Conservation (phyloP, 2,329 filamentous ascomycete species). For the Sporothrix dimorphospora region DNA sequence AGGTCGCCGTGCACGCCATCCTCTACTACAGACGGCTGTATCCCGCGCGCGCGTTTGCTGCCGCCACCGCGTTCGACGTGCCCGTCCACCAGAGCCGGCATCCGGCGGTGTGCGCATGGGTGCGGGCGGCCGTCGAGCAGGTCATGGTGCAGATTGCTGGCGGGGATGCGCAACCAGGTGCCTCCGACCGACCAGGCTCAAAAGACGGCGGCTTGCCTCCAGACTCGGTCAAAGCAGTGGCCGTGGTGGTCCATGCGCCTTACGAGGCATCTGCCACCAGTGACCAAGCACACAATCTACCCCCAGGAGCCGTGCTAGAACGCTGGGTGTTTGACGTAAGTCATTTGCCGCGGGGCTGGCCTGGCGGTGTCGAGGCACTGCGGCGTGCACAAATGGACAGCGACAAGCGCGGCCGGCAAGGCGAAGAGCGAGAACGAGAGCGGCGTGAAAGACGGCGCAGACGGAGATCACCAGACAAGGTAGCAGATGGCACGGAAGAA, state of each 20-base stretch:
- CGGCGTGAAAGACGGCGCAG: slow-evolving; percentile 13
- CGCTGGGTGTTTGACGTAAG: slow-evolving; percentile 64
- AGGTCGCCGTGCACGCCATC: slow-evolving; percentile 81
- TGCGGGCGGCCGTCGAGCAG: slow-evolving; percentile 76
- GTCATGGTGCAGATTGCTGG: slow-evolving; percentile 70
- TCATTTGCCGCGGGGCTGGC: slow-evolving; percentile 52
- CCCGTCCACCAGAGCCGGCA: slow-evolving; percentile 85
- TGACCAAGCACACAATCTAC: slow-evolving; percentile 28
- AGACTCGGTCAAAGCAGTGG: slow-evolving; percentile 30
- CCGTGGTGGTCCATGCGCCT: slow-evolving; percentile 32
- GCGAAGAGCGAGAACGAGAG: not conserved
- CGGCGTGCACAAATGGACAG: slow-evolving; percentile 36
- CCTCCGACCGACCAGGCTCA: not conserved
- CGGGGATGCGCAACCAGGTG: not conserved
- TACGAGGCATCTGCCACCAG: slow-evolving; percentile 4
- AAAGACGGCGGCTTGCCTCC: not conserved
- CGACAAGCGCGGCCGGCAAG: slow-evolving; percentile 1
- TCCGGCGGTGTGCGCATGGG: slow-evolving; percentile 82
- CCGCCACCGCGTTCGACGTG: slow-evolving; percentile 79
- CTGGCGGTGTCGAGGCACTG: slow-evolving; percentile 41
- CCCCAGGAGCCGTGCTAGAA: slow-evolving; percentile 53
- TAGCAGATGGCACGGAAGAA: not conserved
- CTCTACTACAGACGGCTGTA: slow-evolving; percentile 83
- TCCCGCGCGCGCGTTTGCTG: slow-evolving; percentile 74
- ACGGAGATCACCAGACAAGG: slow-evolving; percentile 2